Evolutionary conservation across 192 early-diverging fungal genomes (phyloP).

Genomic region (Coemansia javaensis): DNA sequence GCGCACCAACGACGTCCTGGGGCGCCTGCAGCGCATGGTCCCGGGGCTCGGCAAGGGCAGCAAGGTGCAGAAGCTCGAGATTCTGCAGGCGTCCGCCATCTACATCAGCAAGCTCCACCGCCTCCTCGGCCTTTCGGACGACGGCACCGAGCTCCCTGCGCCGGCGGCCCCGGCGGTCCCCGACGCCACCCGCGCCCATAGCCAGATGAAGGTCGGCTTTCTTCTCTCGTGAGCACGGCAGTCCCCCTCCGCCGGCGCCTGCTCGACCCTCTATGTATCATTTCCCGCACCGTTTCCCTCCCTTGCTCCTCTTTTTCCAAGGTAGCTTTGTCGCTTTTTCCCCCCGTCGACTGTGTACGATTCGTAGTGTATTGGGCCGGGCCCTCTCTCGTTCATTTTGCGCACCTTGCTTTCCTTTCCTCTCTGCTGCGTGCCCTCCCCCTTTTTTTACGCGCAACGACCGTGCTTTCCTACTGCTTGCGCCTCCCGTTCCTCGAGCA

Average conservation of each 20-base stretch:
- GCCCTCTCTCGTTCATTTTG: no score
- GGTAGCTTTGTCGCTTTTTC: no score
- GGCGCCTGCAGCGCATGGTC: slow-evolving; percentile 70
- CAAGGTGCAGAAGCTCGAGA: slow-evolving; percentile 50
- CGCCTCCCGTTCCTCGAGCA: no score
- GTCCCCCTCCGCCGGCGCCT: no score
- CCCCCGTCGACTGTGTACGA: no score
- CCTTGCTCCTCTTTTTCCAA: no score
- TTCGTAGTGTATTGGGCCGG: no score
- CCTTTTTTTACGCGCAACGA: no score
- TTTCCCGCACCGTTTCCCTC: no score
- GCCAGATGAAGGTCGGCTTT: slow-evolving; percentile 38
- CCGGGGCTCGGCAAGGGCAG: slow-evolving; percentile 51
- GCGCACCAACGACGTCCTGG: slow-evolving; percentile 80
- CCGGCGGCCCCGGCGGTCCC: neutral
- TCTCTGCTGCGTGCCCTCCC: no score
- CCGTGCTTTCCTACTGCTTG: no score
- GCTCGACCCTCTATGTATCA: neutral
- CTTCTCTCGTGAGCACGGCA: slow-evolving; percentile 8
- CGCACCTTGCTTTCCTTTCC: no score
- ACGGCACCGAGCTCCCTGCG: neutral
- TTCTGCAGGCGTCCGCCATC: slow-evolving; percentile 38
- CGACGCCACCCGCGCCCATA: neutral
- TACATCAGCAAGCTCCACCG: slow-evolving; percentile 35
- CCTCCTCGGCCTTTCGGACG: slow-evolving; percentile 7